Percentiles rank a stretch among this genome's conserved stretches.
Conservation (phyloP, 225 moss, liverwort and hornwort species). For the Physcomitrellopsis africana region DNA sequence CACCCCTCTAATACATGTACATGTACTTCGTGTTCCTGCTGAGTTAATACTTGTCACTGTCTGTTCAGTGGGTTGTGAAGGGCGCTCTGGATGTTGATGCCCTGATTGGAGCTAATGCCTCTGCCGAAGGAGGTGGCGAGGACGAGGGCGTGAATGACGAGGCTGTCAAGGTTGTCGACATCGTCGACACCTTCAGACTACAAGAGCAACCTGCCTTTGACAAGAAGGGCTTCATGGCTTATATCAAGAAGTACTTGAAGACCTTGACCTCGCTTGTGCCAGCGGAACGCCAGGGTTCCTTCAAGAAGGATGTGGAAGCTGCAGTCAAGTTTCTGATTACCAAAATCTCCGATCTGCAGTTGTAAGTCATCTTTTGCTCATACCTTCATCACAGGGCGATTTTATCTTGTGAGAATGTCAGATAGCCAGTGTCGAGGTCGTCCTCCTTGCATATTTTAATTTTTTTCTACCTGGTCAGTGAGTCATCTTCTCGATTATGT, state of each 20-base stretch:
- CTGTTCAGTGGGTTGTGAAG: conserved; percentile 69
- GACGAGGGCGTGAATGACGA: conserved; percentile 77
- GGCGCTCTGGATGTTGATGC: conserved; percentile 55
- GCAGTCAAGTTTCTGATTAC: conserved; percentile 77
- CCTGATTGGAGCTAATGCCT: conserved; percentile 92
- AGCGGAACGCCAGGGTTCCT: conserved; percentile 52
- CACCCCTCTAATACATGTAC: no score
- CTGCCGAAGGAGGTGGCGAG: conserved; percentile 76
- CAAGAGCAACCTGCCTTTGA: conserved; percentile 92
- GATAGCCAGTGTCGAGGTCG: no score
- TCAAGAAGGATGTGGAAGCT: conserved; percentile 61
- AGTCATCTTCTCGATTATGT: not conserved
- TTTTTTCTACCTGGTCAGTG: not conserved
- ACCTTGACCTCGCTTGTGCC: conserved; percentile 54
- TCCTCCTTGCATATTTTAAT: no score
- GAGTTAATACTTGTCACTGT: not conserved
- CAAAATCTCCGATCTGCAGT: conserved; percentile 79
- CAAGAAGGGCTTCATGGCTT: conserved; percentile 73
- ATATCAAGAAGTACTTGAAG: conserved; percentile 86
- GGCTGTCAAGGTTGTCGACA: conserved; percentile 78
- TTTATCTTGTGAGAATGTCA: no score
- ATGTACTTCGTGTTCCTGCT: not conserved
- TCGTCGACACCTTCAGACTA: conserved; percentile 86
- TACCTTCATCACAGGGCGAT: no score
- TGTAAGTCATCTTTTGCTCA: conserved; percentile 34